Evolutionary conservation across 2,329 filamentous ascomycete genomes (phyloP), one percentile per base, ranked within the genome.

Genomic region (Seiridium unicorne): DNA sequence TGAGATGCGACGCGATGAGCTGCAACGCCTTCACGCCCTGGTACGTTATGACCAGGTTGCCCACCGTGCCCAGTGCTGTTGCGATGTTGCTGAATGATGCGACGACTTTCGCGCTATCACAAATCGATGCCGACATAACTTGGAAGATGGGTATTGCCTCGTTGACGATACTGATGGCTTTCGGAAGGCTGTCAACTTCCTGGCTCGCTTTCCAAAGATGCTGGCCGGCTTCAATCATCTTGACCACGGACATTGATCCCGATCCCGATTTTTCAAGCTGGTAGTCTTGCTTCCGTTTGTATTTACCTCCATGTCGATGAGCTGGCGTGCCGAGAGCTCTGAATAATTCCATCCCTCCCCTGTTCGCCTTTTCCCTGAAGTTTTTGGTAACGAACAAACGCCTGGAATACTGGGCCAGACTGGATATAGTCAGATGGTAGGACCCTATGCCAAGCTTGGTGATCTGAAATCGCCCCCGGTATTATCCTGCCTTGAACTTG

Each of bases 1-100:
- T 67, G 7, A 76, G 72, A 51, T 69, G 69, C 6, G 70, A 67
- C 10, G 71, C 74, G 40, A 76, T 74, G 7, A 75, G 69, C 46
- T 74, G 70, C 13, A 76, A 63, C 1, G 70, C 74, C 57, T 74
- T 71, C 40, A 72, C 59, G 1, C 74, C 74, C 54, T 76, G 74
- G 51, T 75, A 76, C 2, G 72, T 72, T 58, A 70, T 66, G 3
- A 76, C 66, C 6, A 74, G 59, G 60, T 76, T 75, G 9, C 68
- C 68, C n/a, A 69, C 74, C 48, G 73, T 72, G 7, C 72, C 68
- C 34, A 73, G 61, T 1, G 69, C 65, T 5, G 66, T 68, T 3
- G 73, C 73, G 13, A 72, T 67, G 4, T 66, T 63, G 60, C 63
- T 72, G 49, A 76, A 76, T 9, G 65, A 63, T n/a, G 64, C 61